Percentiles rank a stretch among this genome's conserved stretches.
These are phyloP conservation scores for Catenaria anguillulae DNA, from an alignment of 371 early-diverging fungal genomes.

Conservation along the genomic window DNA sequence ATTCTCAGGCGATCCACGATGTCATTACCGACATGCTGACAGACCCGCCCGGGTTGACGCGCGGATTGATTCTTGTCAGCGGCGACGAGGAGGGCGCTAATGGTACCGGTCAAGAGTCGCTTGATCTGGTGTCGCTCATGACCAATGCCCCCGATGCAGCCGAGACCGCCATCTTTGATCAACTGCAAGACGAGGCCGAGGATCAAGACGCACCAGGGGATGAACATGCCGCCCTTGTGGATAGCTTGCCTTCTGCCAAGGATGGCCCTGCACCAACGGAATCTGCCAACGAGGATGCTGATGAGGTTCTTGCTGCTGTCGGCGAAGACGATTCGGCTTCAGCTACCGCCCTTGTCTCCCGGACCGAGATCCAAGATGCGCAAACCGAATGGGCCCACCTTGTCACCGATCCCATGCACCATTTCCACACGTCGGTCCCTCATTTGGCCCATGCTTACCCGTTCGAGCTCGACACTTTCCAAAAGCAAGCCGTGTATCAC, in stretches of 20 bases:
- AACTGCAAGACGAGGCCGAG: not conserved
- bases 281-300: not conserved
- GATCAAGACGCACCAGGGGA: not conserved
- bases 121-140: not conserved
- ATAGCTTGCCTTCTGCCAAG: slow-evolving; percentile 2
- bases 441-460: slow-evolving; percentile 45
- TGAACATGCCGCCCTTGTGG: slow-evolving; percentile 1
- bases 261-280: not conserved
- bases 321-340: not conserved
- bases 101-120: not conserved
- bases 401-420: slow-evolving; percentile 58
- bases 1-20: slow-evolving; percentile 8
- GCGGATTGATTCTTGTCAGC: slow-evolving; percentile 17
- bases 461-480: slow-evolving; percentile 97
- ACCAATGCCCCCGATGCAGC: not conserved
- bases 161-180: not conserved
- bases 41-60: slow-evolving; percentile 30
- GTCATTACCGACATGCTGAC: slow-evolving; percentile 16
- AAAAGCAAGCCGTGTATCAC: slow-evolving; percentile 95
- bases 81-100: not conserved
- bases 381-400: slow-evolving; percentile 83
- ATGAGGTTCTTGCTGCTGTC: not conserved
- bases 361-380: too few species aligned
- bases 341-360: slow-evolving; percentile 8
- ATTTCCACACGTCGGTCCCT: slow-evolving; percentile 54